Conservation (phyloP, 2,329 filamentous ascomycete genomes). For the Scleromitrula shiraiana region DNA sequence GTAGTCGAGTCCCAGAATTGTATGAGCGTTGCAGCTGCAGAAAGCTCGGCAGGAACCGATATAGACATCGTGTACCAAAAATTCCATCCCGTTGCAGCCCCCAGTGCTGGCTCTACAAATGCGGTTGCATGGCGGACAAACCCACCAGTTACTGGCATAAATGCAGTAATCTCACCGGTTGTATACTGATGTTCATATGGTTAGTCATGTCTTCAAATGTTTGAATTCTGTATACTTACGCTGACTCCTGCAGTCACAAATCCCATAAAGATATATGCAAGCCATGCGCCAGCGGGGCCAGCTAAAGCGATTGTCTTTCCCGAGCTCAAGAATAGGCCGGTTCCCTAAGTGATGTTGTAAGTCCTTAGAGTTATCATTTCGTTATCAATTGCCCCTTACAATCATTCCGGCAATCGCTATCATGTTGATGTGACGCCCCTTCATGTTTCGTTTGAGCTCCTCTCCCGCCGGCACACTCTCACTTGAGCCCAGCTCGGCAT, state of each 20-base stretch:
- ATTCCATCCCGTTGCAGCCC: conserved; percentile 30
- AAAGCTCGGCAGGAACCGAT: conserved; percentile 43
- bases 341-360: conserved; percentile 30
- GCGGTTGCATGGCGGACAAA: conserved; percentile 32
- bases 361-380: not conserved
- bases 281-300: conserved; percentile 40
- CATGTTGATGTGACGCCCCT: conserved; percentile 36
- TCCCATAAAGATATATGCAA: conserved; percentile 37
- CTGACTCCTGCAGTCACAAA: conserved; percentile 42
- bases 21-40: conserved; percentile 54
- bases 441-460: conserved; percentile 39
- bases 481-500: conserved; percentile 4
- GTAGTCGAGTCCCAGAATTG: conserved; percentile 56
- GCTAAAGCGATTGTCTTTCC: conserved; percentile 39
- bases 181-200: not conserved
- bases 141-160: conserved; percentile 40
- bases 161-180: conserved; percentile 22
- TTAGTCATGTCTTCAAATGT: not conserved
- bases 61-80: conserved; percentile 49
- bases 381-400: conserved; percentile 48
- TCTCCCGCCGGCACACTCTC: conserved; percentile 3
- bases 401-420: conserved; percentile 38
- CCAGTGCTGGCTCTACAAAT: conserved; percentile 33
- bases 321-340: conserved; percentile 45
- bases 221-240: conserved; percentile 20